phyloP scores from a whole-genome alignment of 805 yeast genomes.

The Saitoella complicata region DNA sequence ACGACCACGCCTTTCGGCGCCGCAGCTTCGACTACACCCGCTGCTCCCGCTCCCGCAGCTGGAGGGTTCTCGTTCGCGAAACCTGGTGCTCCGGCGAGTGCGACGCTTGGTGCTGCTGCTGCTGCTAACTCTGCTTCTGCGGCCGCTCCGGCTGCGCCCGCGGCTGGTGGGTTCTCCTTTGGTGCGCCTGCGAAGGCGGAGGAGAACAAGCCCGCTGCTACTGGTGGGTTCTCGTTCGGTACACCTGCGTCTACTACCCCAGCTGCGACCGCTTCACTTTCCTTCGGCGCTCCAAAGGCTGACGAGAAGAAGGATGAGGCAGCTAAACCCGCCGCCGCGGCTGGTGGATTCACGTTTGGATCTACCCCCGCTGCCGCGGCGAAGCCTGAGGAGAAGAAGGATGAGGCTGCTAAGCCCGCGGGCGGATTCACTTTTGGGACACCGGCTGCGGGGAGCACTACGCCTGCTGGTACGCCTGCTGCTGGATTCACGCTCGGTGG shows the following conservation, averaged over 20 bases:
- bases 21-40: background rate
- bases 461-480: background rate
- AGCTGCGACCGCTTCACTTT: background rate
- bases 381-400: no score
- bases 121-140: background rate
- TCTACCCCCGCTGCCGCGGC: background rate
- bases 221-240: no score
- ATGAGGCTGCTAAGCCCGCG: background rate
- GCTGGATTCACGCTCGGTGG: conserved; percentile 1
- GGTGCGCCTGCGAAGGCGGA: background rate
- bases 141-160: no score
- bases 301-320: no score
- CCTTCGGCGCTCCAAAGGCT: no score
- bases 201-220: background rate
- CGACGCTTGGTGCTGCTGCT: background rate
- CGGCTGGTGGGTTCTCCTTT: no score
- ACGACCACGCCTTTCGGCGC: no score
- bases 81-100: background rate
- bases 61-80: background rate
- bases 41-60: background rate
- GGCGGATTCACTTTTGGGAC: background rate
- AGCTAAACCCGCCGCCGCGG: background rate
- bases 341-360: conserved; percentile 1
- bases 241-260: background rate
- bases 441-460: background rate